Evolutionary conservation across 2,329 filamentous ascomycete genomes (phyloP).

Genomic region (Cercospora beticola): DNA sequence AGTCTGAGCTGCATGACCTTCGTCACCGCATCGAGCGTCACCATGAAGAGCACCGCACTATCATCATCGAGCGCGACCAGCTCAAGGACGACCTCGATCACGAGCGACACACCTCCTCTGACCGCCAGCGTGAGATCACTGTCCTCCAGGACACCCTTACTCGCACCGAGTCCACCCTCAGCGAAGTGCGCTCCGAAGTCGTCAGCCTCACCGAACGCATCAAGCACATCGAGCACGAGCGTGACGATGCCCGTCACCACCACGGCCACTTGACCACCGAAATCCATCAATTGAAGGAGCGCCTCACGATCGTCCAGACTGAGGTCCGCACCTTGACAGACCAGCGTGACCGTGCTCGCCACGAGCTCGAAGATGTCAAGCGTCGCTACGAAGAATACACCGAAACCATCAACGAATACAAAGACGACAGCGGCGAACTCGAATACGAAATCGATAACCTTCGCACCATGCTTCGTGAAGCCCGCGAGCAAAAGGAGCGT

Average conservation of each 20-base stretch:
- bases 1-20: conserved; percentile 29
- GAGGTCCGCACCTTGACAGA: conserved; percentile 28
- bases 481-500: conserved; percentile 35
- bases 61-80: conserved; percentile 32
- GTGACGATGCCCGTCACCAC: conserved; percentile 31
- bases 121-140: conserved; percentile 28
- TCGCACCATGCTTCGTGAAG: conserved; percentile 30
- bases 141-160: conserved; percentile 27
- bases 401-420: conserved; percentile 30
- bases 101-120: conserved; percentile 28
- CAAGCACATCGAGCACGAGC: conserved; percentile 31
- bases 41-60: conserved; percentile 30
- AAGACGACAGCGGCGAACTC: conserved; percentile 29
- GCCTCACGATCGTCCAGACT: conserved; percentile 28
- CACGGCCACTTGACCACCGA: conserved; percentile 28
- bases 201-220: conserved; percentile 30
- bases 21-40: conserved; percentile 29
- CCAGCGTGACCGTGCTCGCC: conserved; percentile 28
- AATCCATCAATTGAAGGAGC: conserved; percentile 30
- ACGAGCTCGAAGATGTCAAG: conserved; percentile 30
- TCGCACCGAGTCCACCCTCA: conserved; percentile 28
- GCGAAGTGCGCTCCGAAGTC: conserved; percentile 28
- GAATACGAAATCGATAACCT: conserved; percentile 36
- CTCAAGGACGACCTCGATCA: conserved; percentile 32
- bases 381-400: conserved; percentile 33